Evolutionary conservation across 2,329 filamentous ascomycete genomes (phyloP).

Genomic region (Alternaria metachromatica): DNA sequence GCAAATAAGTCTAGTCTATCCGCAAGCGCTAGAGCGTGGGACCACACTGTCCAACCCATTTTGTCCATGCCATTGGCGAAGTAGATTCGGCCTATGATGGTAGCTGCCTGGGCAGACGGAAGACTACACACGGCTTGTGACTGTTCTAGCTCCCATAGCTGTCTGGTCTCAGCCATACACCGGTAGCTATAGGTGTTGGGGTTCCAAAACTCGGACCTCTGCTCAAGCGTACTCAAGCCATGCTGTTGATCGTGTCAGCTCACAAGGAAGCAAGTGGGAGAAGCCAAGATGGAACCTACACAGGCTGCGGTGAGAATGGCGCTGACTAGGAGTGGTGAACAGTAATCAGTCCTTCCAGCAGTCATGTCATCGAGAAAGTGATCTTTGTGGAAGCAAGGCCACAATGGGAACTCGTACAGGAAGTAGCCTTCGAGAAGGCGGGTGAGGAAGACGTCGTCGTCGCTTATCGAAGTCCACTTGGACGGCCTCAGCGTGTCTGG

Average conservation of each 20-base stretch:
- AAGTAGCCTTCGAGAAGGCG: conserved; percentile 17
- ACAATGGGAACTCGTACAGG: conserved; percentile 10
- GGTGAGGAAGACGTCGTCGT: conserved; percentile 11
- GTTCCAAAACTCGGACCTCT: conserved; percentile 11
- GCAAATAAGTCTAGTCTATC: conserved; percentile 1
- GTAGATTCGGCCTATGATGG: conserved; percentile 7
- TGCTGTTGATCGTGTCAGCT: not conserved
- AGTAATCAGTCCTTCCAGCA: conserved; percentile 4
- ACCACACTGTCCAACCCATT: conserved; percentile 3
- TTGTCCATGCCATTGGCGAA: conserved; percentile 8
- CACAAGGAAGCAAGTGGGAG: not conserved
- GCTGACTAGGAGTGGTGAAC: conserved; percentile 17
- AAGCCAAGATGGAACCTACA: not conserved
- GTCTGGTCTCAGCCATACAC: conserved; percentile 1
- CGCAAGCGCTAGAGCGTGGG: conserved; percentile 1
- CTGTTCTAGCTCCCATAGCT: conserved; percentile 7
- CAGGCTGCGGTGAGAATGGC: conserved; percentile 12
- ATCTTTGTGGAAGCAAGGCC: conserved; percentile 18
- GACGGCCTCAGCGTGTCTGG: conserved; percentile 1
- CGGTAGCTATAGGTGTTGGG: conserved; percentile 5
- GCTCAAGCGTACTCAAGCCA: not conserved
- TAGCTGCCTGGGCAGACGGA: not conserved
- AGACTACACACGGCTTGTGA: not conserved
- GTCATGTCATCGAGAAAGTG: conserved; percentile 17
- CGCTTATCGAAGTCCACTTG: conserved; percentile 11